These are phyloP conservation scores for Aegilops bicornis DNA, from an alignment of 176 grass and related monocot species.

Conservation along the genomic window DNA sequence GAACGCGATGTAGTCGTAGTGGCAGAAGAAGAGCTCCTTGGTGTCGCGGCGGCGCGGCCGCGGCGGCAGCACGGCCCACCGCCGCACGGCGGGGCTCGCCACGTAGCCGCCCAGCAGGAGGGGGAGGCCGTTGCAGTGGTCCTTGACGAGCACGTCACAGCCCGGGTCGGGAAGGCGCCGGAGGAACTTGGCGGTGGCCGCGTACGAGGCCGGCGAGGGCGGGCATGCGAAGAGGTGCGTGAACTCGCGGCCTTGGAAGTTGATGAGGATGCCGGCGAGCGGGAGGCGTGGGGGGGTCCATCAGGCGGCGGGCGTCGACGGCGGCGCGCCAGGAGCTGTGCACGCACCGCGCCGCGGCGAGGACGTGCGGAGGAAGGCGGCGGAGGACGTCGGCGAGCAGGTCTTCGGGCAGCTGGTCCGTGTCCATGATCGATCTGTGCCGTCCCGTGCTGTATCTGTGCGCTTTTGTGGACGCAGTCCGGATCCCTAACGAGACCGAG, in stretches of 20 bases:
- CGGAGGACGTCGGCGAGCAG: not conserved
- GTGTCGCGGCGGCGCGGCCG: not conserved
- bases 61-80: not conserved
- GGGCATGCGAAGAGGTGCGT: not conserved
- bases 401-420: not conserved
- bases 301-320: not conserved
- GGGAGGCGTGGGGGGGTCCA: not conserved
- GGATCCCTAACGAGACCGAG: no score
- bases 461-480: no score
- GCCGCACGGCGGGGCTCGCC: not conserved
- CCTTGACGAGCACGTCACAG: no score
- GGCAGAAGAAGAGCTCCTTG: not conserved
- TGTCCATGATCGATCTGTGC: not conserved
- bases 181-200: not conserved
- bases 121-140: slow-evolving; percentile 16
- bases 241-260: not conserved
- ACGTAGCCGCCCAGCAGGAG: not conserved
- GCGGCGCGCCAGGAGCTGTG: not conserved
- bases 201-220: not conserved
- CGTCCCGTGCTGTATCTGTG: no score
- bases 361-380: not conserved
- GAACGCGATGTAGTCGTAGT: not conserved
- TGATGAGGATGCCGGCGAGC: not conserved
- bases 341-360: not conserved
- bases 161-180: not conserved